These are phyloP conservation scores for Saccharum spontaneum DNA, from an alignment of 176 grass and related monocot species.

Conservation along the genomic window DNA sequence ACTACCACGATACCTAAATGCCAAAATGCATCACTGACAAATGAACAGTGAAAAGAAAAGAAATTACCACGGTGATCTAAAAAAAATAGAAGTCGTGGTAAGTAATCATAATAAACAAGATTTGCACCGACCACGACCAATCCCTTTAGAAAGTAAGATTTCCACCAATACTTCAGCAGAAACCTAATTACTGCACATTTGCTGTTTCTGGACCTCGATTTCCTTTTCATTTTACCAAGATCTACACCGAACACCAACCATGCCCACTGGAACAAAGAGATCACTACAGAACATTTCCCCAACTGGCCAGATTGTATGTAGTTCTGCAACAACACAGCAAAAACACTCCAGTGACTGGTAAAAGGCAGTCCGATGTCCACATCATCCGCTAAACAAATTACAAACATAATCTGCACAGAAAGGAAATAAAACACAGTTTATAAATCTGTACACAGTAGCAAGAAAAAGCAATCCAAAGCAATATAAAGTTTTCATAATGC, in stretches of 20 bases:
- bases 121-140: conserved; percentile 17
- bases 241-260: conserved; percentile 24
- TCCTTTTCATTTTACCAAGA: conserved; percentile 44
- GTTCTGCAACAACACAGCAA: conserved; percentile 23
- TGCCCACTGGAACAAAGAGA: conserved; percentile 24
- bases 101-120: conserved; percentile 15
- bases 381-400: conserved; percentile 39
- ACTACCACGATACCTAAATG: background rate
- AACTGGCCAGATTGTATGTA: conserved; percentile 31
- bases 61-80: conserved; percentile 8
- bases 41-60: background rate
- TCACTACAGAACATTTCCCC: conserved; percentile 46
- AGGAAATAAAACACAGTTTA: background rate
- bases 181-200: conserved; percentile 43
- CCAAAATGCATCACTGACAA: conserved; percentile 11
- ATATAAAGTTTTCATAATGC: conserved; percentile 4
- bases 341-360: conserved; percentile 18
- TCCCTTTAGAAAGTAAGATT: conserved; percentile 33
- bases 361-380: conserved; percentile 21
- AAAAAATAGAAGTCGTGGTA: conserved; percentile 21
- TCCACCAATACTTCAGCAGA: conserved; percentile 31
- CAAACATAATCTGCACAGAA: conserved; percentile 32
- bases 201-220: conserved; percentile 33
- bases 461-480: background rate
- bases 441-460: background rate